These are phyloP conservation scores for Quercus bicolor DNA, from an alignment of 306 rosid species.

Conservation along the genomic window DNA sequence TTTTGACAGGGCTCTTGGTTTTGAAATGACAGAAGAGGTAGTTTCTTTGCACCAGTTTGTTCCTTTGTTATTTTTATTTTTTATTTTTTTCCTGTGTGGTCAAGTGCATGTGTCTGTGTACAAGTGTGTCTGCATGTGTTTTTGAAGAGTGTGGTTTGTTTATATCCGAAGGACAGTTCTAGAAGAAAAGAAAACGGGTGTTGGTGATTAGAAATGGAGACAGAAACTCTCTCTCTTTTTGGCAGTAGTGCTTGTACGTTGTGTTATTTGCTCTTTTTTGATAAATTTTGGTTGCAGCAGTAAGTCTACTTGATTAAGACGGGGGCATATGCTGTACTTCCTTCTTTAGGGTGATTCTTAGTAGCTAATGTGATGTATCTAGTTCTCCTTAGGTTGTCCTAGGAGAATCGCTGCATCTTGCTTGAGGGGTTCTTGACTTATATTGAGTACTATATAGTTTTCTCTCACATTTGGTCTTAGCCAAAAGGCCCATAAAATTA, in stretches of 20 bases:
- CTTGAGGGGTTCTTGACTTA: not conserved
- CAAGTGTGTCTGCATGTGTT: conserved; percentile 3
- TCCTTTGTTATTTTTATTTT: not conserved
- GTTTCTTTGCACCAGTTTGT: conserved; percentile 1
- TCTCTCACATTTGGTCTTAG: not conserved
- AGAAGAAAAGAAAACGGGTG: not conserved
- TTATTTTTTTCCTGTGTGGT: not conserved
- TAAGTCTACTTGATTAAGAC: not conserved
- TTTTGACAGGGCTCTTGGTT: conserved; percentile 89
- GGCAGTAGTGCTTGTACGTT: conserved; percentile 5
- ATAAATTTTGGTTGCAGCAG: not conserved
- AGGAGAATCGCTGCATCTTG: not conserved
- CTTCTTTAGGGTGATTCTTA: conserved; percentile 1
- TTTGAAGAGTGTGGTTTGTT: not conserved
- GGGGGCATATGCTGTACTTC: not conserved
- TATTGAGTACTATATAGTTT: not conserved
- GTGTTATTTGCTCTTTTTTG: not conserved
- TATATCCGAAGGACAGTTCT: not conserved
- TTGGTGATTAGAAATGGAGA: not conserved
- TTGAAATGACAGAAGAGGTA: conserved; percentile 99
- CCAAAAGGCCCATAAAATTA: too few relatives aligned
- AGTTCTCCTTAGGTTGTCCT: not conserved
- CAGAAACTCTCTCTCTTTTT: not conserved
- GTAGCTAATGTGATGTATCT: not conserved
- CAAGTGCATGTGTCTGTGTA: not conserved